Evolutionary conservation across 1,139 yeast genomes (phyloP).

Genomic region (Taiozyma onychis): DNA sequence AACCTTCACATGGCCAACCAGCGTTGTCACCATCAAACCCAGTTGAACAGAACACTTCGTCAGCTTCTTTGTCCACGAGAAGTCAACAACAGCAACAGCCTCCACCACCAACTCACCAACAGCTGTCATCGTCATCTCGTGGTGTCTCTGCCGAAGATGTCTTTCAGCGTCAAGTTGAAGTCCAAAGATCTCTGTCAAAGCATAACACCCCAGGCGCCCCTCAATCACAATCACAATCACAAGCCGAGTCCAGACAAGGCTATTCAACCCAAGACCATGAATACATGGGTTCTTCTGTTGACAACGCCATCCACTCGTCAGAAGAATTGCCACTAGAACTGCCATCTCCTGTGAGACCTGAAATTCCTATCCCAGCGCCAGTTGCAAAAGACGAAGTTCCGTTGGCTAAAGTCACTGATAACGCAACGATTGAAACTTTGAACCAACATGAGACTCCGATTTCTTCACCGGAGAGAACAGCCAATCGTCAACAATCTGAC

Average conservation of each 20-base stretch:
- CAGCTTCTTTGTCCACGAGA: background rate
- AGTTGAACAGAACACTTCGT: background rate
- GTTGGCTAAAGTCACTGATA: background rate
- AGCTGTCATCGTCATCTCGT: background rate
- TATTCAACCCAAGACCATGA: constrained; percentile 2
- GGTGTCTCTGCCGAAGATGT: constrained; percentile 21
- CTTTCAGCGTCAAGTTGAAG: constrained; percentile 11
- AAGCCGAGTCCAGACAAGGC: constrained; percentile 1
- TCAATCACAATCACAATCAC: background rate
- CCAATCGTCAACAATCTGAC: background rate
- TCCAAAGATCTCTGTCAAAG: background rate
- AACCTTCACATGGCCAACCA: background rate
- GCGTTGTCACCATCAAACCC: background rate
- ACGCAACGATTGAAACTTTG: background rate
- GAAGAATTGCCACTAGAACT: constrained; percentile 20
- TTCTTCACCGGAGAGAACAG: background rate
- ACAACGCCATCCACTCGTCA: constrained; percentile 5
- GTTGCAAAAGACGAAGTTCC: constrained; percentile 6
- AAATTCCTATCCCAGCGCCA: constrained; percentile 7
- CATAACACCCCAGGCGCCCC: background rate
- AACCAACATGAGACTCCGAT: background rate
- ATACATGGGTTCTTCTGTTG: background rate
- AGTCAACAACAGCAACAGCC: background rate
- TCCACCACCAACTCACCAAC: background rate
- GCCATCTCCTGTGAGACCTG: constrained; percentile 19